phyloP scores from a whole-genome alignment of 345 rosid species.

The Salix brachista region DNA sequence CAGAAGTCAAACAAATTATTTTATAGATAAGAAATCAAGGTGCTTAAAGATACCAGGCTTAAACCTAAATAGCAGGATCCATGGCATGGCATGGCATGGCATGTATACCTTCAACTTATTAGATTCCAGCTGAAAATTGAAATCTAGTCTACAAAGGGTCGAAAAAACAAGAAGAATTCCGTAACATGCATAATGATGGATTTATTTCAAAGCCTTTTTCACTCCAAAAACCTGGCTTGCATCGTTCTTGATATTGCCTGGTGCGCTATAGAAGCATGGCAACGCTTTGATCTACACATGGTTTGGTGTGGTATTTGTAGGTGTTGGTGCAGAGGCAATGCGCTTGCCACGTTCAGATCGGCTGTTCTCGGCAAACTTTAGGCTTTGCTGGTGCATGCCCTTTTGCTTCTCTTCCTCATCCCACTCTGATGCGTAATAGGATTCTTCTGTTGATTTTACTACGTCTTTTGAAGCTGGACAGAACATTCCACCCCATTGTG shows the following conservation, averaged over 20 bases:
- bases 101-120: background rate
- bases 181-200: background rate
- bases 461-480: slow-evolving; percentile 43
- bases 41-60: background rate
- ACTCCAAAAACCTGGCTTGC: background rate
- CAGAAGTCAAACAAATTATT: background rate
- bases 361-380: slow-evolving; percentile 71
- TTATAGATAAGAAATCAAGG: background rate
- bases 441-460: slow-evolving; percentile 45
- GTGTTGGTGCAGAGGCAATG: slow-evolving; percentile 39
- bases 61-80: background rate
- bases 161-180: background rate
- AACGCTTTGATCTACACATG: slow-evolving; percentile 32
- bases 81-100: background rate
- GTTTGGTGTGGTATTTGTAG: slow-evolving; percentile 40
- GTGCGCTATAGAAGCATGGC: background rate
- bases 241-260: background rate
- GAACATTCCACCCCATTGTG: slow-evolving; percentile 85
- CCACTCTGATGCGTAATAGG: slow-evolving; percentile 59
- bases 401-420: slow-evolving; percentile 58
- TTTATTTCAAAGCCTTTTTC: background rate
- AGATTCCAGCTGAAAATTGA: background rate
- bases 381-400: slow-evolving; percentile 56
- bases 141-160: background rate
- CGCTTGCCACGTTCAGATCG: slow-evolving; percentile 63